A percentile compares a stretch with the other conserved stretches of the same genome.
phyloP scores from a whole-genome alignment of 257 asterid species.

The Nemophila menziesii region DNA sequence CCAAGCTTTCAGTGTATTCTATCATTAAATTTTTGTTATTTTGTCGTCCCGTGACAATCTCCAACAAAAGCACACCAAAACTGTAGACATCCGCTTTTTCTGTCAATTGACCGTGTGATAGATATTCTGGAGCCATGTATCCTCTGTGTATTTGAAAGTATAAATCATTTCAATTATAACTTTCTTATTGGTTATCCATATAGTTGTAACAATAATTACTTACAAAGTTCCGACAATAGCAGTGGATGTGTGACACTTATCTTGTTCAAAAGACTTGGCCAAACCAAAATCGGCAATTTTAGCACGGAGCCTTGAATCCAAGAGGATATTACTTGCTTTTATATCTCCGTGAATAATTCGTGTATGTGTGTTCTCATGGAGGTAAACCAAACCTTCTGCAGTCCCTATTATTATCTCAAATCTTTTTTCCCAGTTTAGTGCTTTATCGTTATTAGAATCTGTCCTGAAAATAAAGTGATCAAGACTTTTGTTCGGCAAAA shows the following conservation, averaged over 20 bases:
- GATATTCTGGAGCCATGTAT: constrained; percentile 75
- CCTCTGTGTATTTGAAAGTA: constrained; percentile 31
- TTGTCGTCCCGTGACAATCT: constrained; percentile 36
- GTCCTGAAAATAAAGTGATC: background rate
- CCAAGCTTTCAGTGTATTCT: constrained; percentile 30
- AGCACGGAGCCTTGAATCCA: constrained; percentile 40
- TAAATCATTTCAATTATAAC: background rate
- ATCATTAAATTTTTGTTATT: constrained; percentile 21
- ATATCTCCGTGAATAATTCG: constrained; percentile 68
- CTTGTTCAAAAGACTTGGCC: constrained; percentile 55
- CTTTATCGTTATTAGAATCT: background rate
- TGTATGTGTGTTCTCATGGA: constrained; percentile 41
- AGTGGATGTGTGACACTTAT: constrained; percentile 46
- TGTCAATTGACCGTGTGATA: constrained; percentile 50
- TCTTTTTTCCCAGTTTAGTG: constrained; percentile 43
- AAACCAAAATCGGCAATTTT: constrained; percentile 74
- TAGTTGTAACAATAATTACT: constrained; percentile 6
- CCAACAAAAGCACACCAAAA: constrained; percentile 56
- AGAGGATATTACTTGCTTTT: constrained; percentile 50
- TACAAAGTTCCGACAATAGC: constrained; percentile 70
- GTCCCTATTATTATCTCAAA: constrained; percentile 42
- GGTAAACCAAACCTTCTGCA: constrained; percentile 62
- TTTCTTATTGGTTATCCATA: background rate
- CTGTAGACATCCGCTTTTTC: constrained; percentile 69
- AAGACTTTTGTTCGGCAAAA: background rate